A percentile compares a stretch with the other conserved stretches of the same genome.
phyloP scores from a whole-genome alignment of 1,284 basidiomycete species.

The Microbotryomycetes sp. region DNA sequence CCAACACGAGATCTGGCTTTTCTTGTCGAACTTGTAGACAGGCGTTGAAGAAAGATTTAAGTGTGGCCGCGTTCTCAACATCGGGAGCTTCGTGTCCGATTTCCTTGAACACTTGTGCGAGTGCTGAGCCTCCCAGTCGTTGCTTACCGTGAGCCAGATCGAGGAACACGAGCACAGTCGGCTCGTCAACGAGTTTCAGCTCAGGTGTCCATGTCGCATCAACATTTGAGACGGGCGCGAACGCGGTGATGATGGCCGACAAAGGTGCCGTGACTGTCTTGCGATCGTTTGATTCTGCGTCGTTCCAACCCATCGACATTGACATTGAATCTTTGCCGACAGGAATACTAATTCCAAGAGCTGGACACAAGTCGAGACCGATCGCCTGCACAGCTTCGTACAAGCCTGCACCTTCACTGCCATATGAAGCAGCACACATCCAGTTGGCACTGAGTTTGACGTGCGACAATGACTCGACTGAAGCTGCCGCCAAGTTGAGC shows the following conservation, averaged over 20 bases:
- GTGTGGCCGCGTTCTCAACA: conserved; percentile 66
- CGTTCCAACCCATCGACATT: conserved; percentile 94
- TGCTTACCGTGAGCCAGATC: conserved; percentile 80
- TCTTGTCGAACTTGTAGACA: conserved; percentile 61
- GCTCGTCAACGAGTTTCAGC: conserved; percentile 57
- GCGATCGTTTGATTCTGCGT: conserved; percentile 53
- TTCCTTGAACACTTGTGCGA: conserved; percentile 92
- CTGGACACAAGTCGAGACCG: conserved; percentile 91
- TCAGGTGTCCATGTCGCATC: conserved; percentile 87
- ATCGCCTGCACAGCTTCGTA: conserved; percentile 91
- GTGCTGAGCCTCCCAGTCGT: conserved; percentile 85
- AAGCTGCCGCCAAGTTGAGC: conserved; percentile 82
- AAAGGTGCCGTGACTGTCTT: conserved; percentile 84
- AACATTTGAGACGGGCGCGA: conserved; percentile 77
- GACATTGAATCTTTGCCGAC: conserved; percentile 99
- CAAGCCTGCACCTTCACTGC: conserved; percentile 81
- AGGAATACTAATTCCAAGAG: conserved; percentile 85
- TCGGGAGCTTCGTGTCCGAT: conserved; percentile 83
- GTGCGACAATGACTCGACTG: conserved; percentile 60
- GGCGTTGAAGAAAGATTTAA: conserved; percentile 77
- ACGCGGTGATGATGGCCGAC: conserved; percentile 90
- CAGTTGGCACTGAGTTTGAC: conserved; percentile 98
- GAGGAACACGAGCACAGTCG: conserved; percentile 75
- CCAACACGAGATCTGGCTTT: conserved; percentile 64
- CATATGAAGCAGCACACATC: conserved; percentile 94